Conservation (phyloP, 441 rosid genomes). For the Croton setiger region DNA sequence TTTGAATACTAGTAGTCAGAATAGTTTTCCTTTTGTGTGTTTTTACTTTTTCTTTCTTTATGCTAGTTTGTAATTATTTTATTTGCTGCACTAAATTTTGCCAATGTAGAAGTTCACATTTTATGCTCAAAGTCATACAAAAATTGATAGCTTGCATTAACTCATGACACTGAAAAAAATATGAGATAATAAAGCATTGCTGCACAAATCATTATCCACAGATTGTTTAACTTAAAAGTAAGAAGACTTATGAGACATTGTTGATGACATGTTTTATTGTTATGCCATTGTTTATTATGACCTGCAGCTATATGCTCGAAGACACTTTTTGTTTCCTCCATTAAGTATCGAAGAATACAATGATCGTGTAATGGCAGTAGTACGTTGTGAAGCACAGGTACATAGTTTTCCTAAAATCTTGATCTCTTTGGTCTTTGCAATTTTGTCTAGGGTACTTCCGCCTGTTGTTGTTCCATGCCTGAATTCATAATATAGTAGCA, state of each 20-base stretch:
- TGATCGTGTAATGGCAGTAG: constrained; percentile 72
- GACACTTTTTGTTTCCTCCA: constrained; percentile 84
- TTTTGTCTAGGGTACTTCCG: background rate
- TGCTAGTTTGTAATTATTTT: background rate
- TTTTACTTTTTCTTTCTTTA: background rate
- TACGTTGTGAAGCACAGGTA: constrained; percentile 95
- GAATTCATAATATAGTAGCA: background rate
- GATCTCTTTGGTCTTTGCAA: background rate
- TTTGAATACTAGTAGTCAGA: too few species aligned
- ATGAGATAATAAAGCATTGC: background rate
- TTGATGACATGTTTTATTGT: background rate
- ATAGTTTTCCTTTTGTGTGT: background rate
- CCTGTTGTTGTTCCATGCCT: background rate
- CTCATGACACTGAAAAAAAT: too few species aligned
- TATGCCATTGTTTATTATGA: constrained; percentile 3
- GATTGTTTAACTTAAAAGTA: background rate
- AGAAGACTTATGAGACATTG: background rate
- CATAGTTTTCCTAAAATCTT: constrained; percentile 1
- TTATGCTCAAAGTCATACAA: background rate
- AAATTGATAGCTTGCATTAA: background rate
- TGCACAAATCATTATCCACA: background rate
- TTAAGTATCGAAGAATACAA: constrained; percentile 73
- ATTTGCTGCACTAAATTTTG: background rate
- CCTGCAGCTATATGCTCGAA: constrained; percentile 75
- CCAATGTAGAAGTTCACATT: background rate